Evolutionary conservation across 305 asterid species (phyloP).

Genomic region (Stenogyne calaminthoides): DNA sequence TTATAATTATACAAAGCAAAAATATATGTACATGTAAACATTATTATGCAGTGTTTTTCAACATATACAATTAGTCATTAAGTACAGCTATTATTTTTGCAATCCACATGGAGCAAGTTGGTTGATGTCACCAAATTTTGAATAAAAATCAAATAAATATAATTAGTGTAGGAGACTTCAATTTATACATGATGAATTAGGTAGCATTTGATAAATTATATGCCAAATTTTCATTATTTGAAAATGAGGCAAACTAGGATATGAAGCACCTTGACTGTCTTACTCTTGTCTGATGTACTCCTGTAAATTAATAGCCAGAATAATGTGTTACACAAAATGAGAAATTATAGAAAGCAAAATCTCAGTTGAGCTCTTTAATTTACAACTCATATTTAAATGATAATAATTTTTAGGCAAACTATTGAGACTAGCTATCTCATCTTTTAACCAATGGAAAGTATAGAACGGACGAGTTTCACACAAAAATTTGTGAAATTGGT

Average conservation of each 20-base stretch:
- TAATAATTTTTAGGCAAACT: slow-evolving; percentile 4
- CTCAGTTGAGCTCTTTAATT: background rate
- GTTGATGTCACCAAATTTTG: background rate
- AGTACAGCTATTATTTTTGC: slow-evolving; percentile 31
- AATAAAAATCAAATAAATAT: background rate
- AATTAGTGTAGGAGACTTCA: background rate
- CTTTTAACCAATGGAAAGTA: too few relatives aligned
- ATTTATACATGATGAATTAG: slow-evolving; percentile 9
- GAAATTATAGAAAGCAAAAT: background rate
- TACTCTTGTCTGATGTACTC: too few relatives aligned
- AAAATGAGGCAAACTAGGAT: background rate
- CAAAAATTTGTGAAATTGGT: too few relatives aligned
- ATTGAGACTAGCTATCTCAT: slow-evolving; percentile 9
- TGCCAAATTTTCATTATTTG: background rate
- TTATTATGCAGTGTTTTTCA: background rate
- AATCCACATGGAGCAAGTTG: slow-evolving; percentile 30
- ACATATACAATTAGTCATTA: background rate
- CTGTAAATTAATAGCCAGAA: too few relatives aligned
- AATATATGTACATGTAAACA: background rate
- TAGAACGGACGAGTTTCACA: too few relatives aligned
- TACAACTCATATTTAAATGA: background rate
- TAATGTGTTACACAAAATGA: too few relatives aligned
- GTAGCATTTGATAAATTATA: slow-evolving; percentile 9
- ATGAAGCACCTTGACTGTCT: background rate
- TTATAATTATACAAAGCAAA: background rate